Evolutionary conservation across 352 stramenopile species (phyloP), one percentile per base, ranked within the genome.

Genomic region (Thalassiosira sp.): DNA sequence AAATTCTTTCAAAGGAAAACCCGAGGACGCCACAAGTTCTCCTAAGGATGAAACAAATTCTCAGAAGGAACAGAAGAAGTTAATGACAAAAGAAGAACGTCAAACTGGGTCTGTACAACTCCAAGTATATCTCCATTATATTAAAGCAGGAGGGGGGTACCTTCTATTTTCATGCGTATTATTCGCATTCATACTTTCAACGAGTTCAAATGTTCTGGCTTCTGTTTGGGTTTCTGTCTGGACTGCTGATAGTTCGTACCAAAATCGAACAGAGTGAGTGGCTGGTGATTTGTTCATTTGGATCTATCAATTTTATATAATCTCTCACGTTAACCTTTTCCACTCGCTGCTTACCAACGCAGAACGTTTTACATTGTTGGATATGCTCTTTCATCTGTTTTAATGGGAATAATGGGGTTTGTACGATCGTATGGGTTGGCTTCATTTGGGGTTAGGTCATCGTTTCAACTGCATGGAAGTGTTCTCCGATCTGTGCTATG

Each of bases 151-250:
- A 35, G 90, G 90, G 15, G 90, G 90, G n/a, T 66, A 76, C 40
- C 22, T 71, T 11, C 37, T 79, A 0, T 87, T 88, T 53, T 28
- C 60, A 16, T 43, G 81, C 20, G 79, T 93, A 1, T 82, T 90
- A 18, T 54, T 88, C 25, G 76, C 89, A n/a, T 97, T 95, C 56
- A 83, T 93, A 16, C 63, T 96, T 28, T 95, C 85, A 69, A 86
- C 96, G 76, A 79, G 70, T 2, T 79, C 95, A 22, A 83, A 92
- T 65, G 72, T 97, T 27, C 37, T 92, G 7, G 94, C 84, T 54
- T 89, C 91, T 31, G 74, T 94, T 2, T 98, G 94, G 95, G 88
- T 98, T 45, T 95, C 94, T 25, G 92, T 95, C 56, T 98, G 95
- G 95, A 97, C 94, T 20, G 87, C 95, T 52, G 67, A 97, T 54